These are phyloP conservation scores for Boletus eberwhitei DNA, from an alignment of 768 basidiomycete species.

Conservation along the genomic window DNA sequence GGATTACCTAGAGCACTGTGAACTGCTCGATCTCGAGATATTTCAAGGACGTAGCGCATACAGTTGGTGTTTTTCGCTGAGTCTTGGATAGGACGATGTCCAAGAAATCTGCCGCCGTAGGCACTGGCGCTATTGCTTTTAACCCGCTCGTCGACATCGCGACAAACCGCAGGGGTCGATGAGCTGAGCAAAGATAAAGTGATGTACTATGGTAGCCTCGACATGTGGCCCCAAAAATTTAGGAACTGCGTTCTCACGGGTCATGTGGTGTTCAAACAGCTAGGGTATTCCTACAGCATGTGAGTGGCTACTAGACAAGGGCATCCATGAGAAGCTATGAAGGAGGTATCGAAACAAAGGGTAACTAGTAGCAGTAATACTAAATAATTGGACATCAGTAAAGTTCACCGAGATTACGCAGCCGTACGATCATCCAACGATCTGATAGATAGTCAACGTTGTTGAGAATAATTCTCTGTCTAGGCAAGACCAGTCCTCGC, in stretches of 20 bases:
- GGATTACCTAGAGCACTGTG: conserved; percentile 68
- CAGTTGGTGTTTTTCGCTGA: conserved; percentile 96
- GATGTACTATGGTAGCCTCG: background rate
- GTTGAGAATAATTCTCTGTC: background rate
- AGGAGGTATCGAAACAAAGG: conserved; percentile 25
- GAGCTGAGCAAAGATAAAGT: conserved; percentile 10
- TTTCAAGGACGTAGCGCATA: conserved; percentile 26
- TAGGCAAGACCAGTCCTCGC: conserved; percentile 46
- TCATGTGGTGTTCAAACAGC: conserved; percentile 6
- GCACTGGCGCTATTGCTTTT: conserved; percentile 98
- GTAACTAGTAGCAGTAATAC: conserved; percentile 26
- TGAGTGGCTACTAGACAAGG: conserved; percentile 21
- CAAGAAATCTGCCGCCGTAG: conserved; percentile 90
- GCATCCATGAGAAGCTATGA: conserved; percentile 15
- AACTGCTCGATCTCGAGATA: conserved; percentile 1
- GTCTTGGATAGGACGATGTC: conserved; percentile 93
- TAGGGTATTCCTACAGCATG: conserved; percentile 21
- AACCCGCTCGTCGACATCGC: conserved; percentile 82
- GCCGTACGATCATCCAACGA: conserved; percentile 12
- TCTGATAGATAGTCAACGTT: conserved; percentile 3
- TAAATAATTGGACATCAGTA: conserved; percentile 16
- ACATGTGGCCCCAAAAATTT: conserved; percentile 9
- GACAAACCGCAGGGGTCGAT: conserved; percentile 1
- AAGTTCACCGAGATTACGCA: conserved; percentile 5
- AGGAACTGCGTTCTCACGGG: conserved; percentile 9